Base-by-base conservation (phyloP, 163 green algal species). In the Prototheca wickerhamii region DNA sequence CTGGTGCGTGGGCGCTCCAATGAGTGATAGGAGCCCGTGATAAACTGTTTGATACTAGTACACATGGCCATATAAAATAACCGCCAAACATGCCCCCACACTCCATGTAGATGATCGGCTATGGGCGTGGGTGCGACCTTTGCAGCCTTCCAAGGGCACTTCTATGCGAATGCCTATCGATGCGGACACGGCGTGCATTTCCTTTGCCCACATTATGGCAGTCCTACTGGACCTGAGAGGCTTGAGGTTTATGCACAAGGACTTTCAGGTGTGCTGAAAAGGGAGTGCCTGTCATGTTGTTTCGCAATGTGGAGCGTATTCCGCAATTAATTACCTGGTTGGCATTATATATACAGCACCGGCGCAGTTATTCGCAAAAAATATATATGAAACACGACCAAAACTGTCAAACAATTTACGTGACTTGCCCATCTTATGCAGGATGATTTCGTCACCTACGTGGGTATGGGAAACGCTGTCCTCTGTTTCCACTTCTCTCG, bases 91-190 rank as follows among this genome's bases (percentile, higher is more conserved):
- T 42, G 25, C 20, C 46, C 46, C 26, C 46, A 8, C 40, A 10
- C 40, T 15, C 40, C 12, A 12, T 28, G 46, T 18, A 54, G 42
- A 68, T 5, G 34, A 26, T 17, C 70, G 80, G 52, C 56, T 91
- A 25, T 93, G 86, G 86, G 67, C 87, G 55, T 95, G 86, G 86
- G 54, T 77, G 43, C 78, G 69, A 1, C 72, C 64, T 8, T n/a
- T 63, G 28, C 44, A 37, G 12, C 15, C 29, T 15, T 30, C 21
- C 25, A 31, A 56, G 49, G n/a, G 58, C 34, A 31, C 63, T 57
- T 30, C 32, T 4, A 64, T 63, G 7, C 61, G 67, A 29, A 58
- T 95, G 34, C 65, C 76, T 8, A 72, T 95, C 35, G 87, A 76
- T 25, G 46, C 68, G 1, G 82, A 84, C 37, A 74, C 83, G 4